These are phyloP conservation scores for Candida germanica DNA, from an alignment of 805 yeast species.

Conservation along the genomic window DNA sequence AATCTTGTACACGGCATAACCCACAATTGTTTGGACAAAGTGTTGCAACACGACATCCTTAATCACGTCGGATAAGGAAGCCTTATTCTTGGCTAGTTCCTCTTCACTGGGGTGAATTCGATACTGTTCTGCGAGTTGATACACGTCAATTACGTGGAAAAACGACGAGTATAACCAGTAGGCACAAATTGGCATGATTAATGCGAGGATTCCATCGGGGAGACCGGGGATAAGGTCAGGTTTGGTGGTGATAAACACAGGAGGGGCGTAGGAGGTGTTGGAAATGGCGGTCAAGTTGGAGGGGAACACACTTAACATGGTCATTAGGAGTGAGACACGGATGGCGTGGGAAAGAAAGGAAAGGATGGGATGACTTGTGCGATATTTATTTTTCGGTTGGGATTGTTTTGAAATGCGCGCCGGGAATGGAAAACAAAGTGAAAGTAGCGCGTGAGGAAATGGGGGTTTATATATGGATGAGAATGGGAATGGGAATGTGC, in stretches of 20 bases:
- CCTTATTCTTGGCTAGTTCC: conserved; percentile 72
- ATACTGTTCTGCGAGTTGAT: conserved; percentile 73
- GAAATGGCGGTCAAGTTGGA: conserved; percentile 11
- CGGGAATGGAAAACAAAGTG: no score
- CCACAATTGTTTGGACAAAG: conserved; percentile 72
- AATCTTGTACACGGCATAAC: conserved; percentile 48
- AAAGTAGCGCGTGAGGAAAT: no score
- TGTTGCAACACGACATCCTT: conserved; percentile 86
- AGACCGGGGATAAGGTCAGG: conserved; percentile 53
- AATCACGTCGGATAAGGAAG: conserved; percentile 63
- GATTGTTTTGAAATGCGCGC: no score
- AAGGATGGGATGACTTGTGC: no score
- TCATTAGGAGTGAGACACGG: no score
- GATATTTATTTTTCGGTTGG: no score
- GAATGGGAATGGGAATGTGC: no score
- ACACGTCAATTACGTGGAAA: conserved; percentile 73
- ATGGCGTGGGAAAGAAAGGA: no score
- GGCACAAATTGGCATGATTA: conserved; percentile 71
- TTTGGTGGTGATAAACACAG: conserved; percentile 23
- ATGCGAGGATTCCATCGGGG: conserved; percentile 70
- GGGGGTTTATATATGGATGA: no score
- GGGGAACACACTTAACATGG: no score
- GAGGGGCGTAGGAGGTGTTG: conserved; percentile 9
- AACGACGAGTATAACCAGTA: conserved; percentile 79
- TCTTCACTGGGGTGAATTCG: conserved; percentile 93